phyloP scores from a whole-genome alignment of 192 early-diverging fungal species.

The Thamnidium elegans region DNA sequence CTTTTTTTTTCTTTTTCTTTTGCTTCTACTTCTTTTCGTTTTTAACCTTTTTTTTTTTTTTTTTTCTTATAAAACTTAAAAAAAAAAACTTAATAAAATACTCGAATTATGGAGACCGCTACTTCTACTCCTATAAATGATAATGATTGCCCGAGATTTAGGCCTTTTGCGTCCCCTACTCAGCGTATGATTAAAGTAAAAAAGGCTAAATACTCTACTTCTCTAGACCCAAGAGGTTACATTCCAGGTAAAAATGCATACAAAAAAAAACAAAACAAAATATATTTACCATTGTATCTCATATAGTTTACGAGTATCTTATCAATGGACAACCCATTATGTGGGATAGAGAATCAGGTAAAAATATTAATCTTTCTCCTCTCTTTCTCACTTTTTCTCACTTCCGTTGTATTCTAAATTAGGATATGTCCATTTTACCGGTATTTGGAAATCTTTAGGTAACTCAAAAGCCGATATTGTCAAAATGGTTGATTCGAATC shows the following conservation, averaged over 20 bases:
- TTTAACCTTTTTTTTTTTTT: conserved; percentile 4
- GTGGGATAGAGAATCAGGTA: conserved; percentile 58
- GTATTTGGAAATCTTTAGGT: conserved; percentile 59
- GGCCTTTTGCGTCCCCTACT: conserved; percentile 29
- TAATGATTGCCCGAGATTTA: conserved; percentile 37
- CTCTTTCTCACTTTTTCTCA: not conserved
- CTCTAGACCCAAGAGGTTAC: conserved; percentile 55
- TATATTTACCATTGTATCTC: not conserved
- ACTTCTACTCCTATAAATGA: conserved; percentile 8
- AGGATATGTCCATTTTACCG: conserved; percentile 58
- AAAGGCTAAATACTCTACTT: conserved; percentile 60
- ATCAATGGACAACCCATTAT: conserved; percentile 59
- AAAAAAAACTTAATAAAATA: not conserved
- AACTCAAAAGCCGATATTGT: conserved; percentile 61
- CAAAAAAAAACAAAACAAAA: not conserved
- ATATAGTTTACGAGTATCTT: conserved; percentile 54
- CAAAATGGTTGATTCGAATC: conserved; percentile 60
- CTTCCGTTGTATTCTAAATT: conserved; percentile 7
- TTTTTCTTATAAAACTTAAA: no score
- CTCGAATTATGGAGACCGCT: not conserved
- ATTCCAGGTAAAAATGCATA: conserved; percentile 47
- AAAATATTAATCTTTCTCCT: not conserved
- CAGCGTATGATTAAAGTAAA: conserved; percentile 34
- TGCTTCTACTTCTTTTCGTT: not conserved
- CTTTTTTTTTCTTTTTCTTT: no score